Evolutionary conservation across 176 grass and related monocot species (phyloP).

Genomic region (Rhynchospora pubera): DNA sequence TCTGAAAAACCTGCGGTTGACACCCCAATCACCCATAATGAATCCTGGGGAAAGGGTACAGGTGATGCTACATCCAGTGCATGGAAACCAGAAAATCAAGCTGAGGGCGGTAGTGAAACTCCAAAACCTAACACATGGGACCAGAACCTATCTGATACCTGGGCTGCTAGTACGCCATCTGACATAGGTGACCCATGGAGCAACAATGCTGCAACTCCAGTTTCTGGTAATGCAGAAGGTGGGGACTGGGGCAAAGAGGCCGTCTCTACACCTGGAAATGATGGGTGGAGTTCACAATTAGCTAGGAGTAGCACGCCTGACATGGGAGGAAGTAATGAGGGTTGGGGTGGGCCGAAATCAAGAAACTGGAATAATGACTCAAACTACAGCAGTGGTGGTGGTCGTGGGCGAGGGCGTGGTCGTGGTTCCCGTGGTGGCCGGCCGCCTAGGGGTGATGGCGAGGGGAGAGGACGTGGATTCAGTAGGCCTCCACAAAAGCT

Average conservation of each 20-base stretch:
- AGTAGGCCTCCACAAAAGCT: slow-evolving; percentile 22
- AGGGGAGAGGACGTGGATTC: slow-evolving; percentile 37
- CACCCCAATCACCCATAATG: not conserved
- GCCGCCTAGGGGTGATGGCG: slow-evolving; percentile 46
- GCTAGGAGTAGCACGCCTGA: slow-evolving; percentile 27
- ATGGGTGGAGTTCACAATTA: slow-evolving; percentile 54
- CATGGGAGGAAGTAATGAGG: slow-evolving; percentile 12
- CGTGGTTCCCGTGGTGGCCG: slow-evolving; percentile 40
- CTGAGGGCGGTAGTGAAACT: not conserved
- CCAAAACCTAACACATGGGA: slow-evolving; percentile 23
- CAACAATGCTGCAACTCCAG: slow-evolving; percentile 22
- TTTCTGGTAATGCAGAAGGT: slow-evolving; percentile 33
- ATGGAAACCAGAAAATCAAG: not conserved
- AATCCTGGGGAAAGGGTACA: not conserved
- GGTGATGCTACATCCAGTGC: not conserved
- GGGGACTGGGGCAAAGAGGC: slow-evolving; percentile 23
- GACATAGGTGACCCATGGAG: slow-evolving; percentile 20
- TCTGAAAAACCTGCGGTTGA: not conserved
- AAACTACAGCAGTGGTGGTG: slow-evolving; percentile 12
- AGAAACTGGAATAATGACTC: slow-evolving; percentile 18
- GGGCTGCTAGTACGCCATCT: slow-evolving; percentile 1
- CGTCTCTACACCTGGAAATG: slow-evolving; percentile 20
- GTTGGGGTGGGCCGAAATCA: slow-evolving; percentile 7
- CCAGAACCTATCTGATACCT: not conserved
- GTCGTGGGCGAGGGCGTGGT: not conserved